phyloP scores from a whole-genome alignment of 208 protist genomes.

The Tritrichomonas musculus region DNA sequence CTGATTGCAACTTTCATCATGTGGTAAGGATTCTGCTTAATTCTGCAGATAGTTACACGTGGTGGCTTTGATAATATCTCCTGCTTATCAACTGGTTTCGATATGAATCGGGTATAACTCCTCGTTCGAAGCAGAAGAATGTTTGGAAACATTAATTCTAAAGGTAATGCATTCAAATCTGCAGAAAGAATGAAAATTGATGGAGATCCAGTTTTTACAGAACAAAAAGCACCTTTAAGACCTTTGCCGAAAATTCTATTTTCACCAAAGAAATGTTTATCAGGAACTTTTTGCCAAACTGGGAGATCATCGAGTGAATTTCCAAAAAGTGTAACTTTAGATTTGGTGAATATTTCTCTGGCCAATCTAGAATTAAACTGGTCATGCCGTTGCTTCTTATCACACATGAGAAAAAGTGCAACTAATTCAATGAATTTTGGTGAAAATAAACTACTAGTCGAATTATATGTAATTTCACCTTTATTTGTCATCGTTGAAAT shows the following conservation, averaged over 20 bases:
- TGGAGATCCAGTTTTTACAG: not conserved
- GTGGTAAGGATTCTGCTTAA: not conserved
- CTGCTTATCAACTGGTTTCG: not conserved
- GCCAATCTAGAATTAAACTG: not conserved
- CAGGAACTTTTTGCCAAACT: not conserved
- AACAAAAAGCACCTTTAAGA: not conserved
- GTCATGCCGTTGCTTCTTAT: not conserved
- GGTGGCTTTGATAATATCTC: not conserved
- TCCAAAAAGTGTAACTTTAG: not conserved
- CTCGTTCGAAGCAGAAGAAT: not conserved
- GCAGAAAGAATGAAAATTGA: not conserved
- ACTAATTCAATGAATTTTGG: not conserved
- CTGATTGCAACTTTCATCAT: not conserved
- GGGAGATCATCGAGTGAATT: not conserved
- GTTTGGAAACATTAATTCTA: not conserved
- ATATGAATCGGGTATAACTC: not conserved
- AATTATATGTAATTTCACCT: not conserved
- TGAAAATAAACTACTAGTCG: not conserved
- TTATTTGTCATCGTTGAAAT: not conserved
- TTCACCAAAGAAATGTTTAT: not conserved
- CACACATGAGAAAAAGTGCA: not conserved
- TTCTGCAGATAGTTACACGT: not conserved
- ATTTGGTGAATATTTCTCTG: not conserved
- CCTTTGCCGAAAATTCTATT: not conserved
- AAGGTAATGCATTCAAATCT: not conserved